phyloP scores from a whole-genome alignment of 148 eudicot genomes.

The Camellia granthamiana region DNA sequence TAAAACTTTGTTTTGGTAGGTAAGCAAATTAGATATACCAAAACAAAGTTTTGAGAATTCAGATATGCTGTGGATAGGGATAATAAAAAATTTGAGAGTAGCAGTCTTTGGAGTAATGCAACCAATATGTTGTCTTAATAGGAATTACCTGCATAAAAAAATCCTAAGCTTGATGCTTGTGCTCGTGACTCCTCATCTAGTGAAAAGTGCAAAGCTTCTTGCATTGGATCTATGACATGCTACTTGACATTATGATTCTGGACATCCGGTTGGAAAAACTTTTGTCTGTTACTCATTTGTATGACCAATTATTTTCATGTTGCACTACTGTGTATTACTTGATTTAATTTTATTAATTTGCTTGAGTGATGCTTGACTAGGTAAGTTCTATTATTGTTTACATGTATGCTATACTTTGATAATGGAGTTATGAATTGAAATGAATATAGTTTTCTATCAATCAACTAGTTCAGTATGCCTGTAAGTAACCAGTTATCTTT shows the following conservation, averaged over 20 bases:
- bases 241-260: background rate
- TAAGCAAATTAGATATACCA: too few relatives aligned
- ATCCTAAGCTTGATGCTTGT: background rate
- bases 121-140: background rate
- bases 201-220: constrained; percentile 1
- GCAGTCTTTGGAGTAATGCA: too few relatives aligned
- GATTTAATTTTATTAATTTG: background rate
- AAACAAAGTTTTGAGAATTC: background rate
- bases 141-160: background rate
- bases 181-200: background rate
- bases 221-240: background rate
- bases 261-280: background rate
- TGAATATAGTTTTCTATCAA: background rate
- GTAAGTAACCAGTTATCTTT: background rate
- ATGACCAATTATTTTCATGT: background rate
- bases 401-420: background rate
- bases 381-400: background rate
- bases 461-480: background rate
- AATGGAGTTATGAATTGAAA: background rate
- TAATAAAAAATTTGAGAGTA: background rate
- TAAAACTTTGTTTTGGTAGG: background rate
- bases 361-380: constrained; percentile 9
- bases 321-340: background rate
- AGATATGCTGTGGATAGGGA: background rate
- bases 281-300: background rate